Percentiles rank a stretch among this genome's conserved stretches.
phyloP scores from a whole-genome alignment of 176 grass and related monocot species.

The Aegilops bicornis region DNA sequence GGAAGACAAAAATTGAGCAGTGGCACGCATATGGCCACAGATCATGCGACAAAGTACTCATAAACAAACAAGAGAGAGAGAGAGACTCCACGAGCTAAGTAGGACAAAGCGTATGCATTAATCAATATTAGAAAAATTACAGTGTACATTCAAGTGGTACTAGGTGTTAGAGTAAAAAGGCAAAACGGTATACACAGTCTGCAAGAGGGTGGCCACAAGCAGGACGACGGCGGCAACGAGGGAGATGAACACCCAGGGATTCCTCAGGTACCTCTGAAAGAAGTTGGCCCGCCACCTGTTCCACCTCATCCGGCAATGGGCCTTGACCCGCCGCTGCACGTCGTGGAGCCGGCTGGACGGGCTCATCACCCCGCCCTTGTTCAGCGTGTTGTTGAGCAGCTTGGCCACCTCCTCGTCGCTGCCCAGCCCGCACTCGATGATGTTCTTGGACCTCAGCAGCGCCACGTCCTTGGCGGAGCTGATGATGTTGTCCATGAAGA shows the following conservation, averaged over 20 bases:
- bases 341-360: background rate
- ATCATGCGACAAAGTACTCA: background rate
- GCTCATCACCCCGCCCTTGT: background rate
- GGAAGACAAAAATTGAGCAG: no score
- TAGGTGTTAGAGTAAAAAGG: background rate
- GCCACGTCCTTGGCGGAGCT: slow-evolving; percentile 47
- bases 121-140: background rate
- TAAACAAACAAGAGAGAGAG: background rate
- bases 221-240: slow-evolving; percentile 16
- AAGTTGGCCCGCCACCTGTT: slow-evolving; percentile 37
- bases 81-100: background rate
- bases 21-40: no score
- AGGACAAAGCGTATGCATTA: background rate
- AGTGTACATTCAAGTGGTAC: background rate
- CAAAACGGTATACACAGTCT: slow-evolving; percentile 24
- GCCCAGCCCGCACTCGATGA: background rate
- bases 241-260: slow-evolving; percentile 37
- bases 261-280: slow-evolving; percentile 30
- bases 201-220: slow-evolving; percentile 28
- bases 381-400: slow-evolving; percentile 15
- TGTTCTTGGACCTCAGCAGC: slow-evolving; percentile 30
- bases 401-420: slow-evolving; percentile 26
- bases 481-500: slow-evolving; percentile 70
- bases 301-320: background rate
- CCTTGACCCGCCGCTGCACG: background rate